A percentile compares a stretch with the other conserved stretches of the same genome.
Conservation (phyloP, 1,139 yeast species). For the Arxiozyma heterogenica region DNA sequence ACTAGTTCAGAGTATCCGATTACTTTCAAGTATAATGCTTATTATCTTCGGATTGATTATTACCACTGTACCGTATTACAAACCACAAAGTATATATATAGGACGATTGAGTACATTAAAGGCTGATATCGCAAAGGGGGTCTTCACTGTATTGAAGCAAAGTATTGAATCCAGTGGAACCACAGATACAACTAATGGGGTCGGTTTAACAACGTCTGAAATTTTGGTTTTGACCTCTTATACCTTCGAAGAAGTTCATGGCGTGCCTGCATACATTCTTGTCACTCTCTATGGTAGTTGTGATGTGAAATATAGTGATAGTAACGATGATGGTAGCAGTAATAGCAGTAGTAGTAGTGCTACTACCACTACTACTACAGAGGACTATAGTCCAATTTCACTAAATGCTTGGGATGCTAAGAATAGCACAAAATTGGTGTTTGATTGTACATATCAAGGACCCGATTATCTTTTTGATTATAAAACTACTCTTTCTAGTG, state of each 20-base stretch:
- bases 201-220: constrained; percentile 28
- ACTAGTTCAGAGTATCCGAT: constrained; percentile 16
- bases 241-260: constrained; percentile 17
- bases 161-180: constrained; percentile 19
- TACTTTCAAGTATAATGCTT: constrained; percentile 17
- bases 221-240: constrained; percentile 24
- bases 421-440: constrained; percentile 11
- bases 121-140: constrained; percentile 22
- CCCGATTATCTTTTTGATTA: constrained; percentile 23
- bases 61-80: constrained; percentile 16
- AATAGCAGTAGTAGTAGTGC: background rate
- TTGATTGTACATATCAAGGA: constrained; percentile 15
- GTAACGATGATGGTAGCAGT: background rate
- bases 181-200: constrained; percentile 23
- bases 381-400: background rate
- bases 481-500: constrained; percentile 17
- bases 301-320: constrained; percentile 9
- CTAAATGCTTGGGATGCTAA: background rate
- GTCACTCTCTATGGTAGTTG: constrained; percentile 25
- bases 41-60: constrained; percentile 16
- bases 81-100: constrained; percentile 19
- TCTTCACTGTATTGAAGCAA: constrained; percentile 19
- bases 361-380: background rate
- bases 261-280: constrained; percentile 23
- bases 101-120: constrained; percentile 20